These are phyloP conservation scores for Annona squamosa DNA, from an alignment of 164 flowering plant species.

Conservation along the genomic window DNA sequence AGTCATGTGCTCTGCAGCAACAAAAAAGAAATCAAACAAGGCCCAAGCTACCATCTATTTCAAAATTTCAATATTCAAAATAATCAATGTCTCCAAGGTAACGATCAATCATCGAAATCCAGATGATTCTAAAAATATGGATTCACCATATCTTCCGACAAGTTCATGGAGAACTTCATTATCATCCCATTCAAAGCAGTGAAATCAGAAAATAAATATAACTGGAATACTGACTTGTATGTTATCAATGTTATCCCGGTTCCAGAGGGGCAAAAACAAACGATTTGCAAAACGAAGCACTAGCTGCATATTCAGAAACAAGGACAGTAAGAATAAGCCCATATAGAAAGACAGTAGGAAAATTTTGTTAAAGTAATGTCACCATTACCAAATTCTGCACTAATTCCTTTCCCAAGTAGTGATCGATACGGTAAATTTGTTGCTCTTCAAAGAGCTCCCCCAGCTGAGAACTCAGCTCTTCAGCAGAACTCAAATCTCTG, in stretches of 20 bases:
- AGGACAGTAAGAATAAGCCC: slow-evolving; percentile 1
- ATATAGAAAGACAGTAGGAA: background rate
- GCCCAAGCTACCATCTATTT: no score
- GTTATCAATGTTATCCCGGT: slow-evolving; percentile 64
- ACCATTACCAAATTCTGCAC: slow-evolving; percentile 93
- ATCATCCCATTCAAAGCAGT: background rate
- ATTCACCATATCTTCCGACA: no score
- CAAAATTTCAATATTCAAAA: no score
- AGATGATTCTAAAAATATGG: no score
- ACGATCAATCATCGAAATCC: no score
- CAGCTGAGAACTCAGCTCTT: slow-evolving; percentile 77
- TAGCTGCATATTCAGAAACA: slow-evolving; percentile 37
- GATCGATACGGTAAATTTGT: slow-evolving; percentile 96
- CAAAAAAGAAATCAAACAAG: no score
- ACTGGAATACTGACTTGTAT: slow-evolving; percentile 42
- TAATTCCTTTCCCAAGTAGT: slow-evolving; percentile 94
- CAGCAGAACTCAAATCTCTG: slow-evolving; percentile 80
- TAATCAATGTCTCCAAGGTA: no score
- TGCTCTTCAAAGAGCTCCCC: slow-evolving; percentile 88
- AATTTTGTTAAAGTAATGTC: background rate
- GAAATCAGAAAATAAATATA: background rate
- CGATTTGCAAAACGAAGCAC: slow-evolving; percentile 86
- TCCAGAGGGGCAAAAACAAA: slow-evolving; percentile 70
- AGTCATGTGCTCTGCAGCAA: no score
- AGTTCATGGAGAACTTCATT: background rate